Evolutionary conservation across 371 early-diverging fungal species (phyloP).

Genomic region (Apophysomyces trapeziformis): DNA sequence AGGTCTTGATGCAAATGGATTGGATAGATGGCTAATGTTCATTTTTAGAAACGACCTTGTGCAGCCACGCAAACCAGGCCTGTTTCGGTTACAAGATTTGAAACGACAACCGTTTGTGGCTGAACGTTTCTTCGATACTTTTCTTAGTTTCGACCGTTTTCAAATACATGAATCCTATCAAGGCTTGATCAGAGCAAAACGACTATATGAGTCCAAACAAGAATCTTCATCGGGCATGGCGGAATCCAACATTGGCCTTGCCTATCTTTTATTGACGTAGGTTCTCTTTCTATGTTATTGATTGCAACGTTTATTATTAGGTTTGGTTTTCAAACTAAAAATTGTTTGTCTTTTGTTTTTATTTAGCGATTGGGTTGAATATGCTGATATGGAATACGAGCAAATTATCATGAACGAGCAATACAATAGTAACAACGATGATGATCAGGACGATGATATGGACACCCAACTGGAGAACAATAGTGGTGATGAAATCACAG

Average conservation of each 20-base stretch:
- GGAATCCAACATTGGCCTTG: conserved; percentile 18
- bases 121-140: conserved; percentile 47
- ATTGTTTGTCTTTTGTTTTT: no score
- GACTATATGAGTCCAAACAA: conserved; percentile 21
- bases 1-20: conserved; percentile 7
- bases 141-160: conserved; percentile 38
- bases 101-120: conserved; percentile 37
- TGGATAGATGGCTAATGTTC: background rate
- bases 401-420: conserved; percentile 17
- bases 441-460: conserved; percentile 31
- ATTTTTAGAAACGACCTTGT: conserved; percentile 40
- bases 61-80: conserved; percentile 31
- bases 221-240: background rate
- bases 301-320: background rate
- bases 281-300: background rate
- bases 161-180: conserved; percentile 42
- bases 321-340: no score
- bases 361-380: conserved; percentile 32
- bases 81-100: conserved; percentile 33
- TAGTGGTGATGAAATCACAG: conserved; percentile 14
- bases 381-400: conserved; percentile 32
- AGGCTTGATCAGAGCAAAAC: conserved; percentile 27
- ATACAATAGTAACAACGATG: conserved; percentile 1
- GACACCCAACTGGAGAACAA: conserved; percentile 19
- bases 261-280: conserved; percentile 23